Conservation (phyloP, 1,139 yeast genomes). For the Debaryomyces psychrophilus region DNA sequence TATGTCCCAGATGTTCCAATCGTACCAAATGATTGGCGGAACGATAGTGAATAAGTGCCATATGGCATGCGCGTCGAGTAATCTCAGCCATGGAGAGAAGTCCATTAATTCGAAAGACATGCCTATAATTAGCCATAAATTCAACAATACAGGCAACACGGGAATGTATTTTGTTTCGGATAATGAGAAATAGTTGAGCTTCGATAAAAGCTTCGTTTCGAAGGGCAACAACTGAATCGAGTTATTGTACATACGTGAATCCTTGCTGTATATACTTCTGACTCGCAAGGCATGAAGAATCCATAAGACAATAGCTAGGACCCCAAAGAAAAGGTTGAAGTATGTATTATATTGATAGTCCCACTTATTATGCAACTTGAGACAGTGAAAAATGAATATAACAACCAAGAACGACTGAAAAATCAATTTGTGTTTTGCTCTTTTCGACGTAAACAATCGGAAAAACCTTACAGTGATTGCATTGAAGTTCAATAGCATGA, state of each 20-base stretch:
- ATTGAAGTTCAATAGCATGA: slow-evolving; percentile 42
- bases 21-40: slow-evolving; percentile 50
- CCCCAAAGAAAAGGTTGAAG: slow-evolving; percentile 40
- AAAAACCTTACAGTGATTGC: slow-evolving; percentile 39
- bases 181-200: slow-evolving; percentile 32
- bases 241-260: slow-evolving; percentile 34
- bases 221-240: slow-evolving; percentile 45
- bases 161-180: slow-evolving; percentile 37
- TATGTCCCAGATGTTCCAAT: slow-evolving; percentile 55
- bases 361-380: slow-evolving; percentile 36
- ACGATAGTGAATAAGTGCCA: slow-evolving; percentile 51
- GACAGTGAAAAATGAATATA: slow-evolving; percentile 32
- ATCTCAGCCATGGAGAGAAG: slow-evolving; percentile 35
- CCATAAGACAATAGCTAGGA: slow-evolving; percentile 39
- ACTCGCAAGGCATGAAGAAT: slow-evolving; percentile 33
- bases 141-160: slow-evolving; percentile 39
- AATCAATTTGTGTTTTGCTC: slow-evolving; percentile 10
- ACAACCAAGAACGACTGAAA: slow-evolving; percentile 19
- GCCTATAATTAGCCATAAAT: slow-evolving; percentile 37
- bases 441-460: slow-evolving; percentile 23
- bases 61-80: slow-evolving; percentile 47
- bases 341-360: slow-evolving; percentile 43
- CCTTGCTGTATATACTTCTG: slow-evolving; percentile 22
- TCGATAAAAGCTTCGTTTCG: slow-evolving; percentile 41
- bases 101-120: slow-evolving; percentile 44